Evolutionary conservation across 108 stramenopile species (phyloP), one percentile per base, ranked within the genome.

Genomic region (Fistulifera pelliculosa): DNA sequence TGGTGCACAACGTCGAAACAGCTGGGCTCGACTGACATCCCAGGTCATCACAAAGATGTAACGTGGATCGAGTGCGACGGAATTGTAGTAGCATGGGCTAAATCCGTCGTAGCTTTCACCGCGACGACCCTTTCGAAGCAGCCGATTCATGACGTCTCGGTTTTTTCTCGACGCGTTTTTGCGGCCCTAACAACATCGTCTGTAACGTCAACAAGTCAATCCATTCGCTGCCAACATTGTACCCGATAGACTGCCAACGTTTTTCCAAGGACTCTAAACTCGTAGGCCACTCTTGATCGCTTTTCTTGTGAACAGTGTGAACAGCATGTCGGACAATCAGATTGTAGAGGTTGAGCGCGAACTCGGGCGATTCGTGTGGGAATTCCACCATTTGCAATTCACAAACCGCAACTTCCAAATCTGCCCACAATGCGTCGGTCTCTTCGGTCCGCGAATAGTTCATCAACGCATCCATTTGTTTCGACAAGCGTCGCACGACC

Each of bases 281-380:
- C 6, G n/a, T 16, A n/a, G 54, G 54, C 54, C 38, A 39, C 19
- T 22, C 27, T 11, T 22, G 7, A 7, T 21, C 14, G 2, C 39
- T 14, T 54, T 38, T 21, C 25, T 31, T 28, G 13, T 35, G 53
- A 4, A 39, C 41, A 6, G 41, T 25, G 27, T 41, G 38, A 35
- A 57, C 42, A 21, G 42, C 56, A 44, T 57, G 56, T 14, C 56
- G 56, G 21, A 57, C 24, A 14, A 57, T 45, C 12, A 43, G 39
- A 18, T 57, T 57, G 56, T 42, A 57, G n/a, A 57, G 42, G 15
- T 57, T 57, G n/a, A 57, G 22, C 1, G 16, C 21, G 24, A 57
- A 57, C 24, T 57, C 56, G 14, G 22, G n/a, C 15, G 38, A 23
- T 19, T 42, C 19, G 13, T 44, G 13, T 5, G 56, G 56, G 43